Base-by-base conservation (phyloP, 768 basidiomycete species). In the Ephemerocybe angulata region DNA sequence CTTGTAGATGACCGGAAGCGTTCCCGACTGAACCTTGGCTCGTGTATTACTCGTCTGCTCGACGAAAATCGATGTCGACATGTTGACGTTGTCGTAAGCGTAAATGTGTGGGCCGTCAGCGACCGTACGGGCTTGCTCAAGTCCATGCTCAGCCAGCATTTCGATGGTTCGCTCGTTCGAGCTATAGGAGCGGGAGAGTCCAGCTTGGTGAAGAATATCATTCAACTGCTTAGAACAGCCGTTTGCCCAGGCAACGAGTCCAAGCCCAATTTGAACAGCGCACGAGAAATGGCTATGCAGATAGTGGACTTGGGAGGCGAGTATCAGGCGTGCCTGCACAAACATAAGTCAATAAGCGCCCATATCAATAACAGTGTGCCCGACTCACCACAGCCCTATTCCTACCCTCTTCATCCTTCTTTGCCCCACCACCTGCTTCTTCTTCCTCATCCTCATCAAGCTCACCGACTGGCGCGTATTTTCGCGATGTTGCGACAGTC, bases 11-110 rank as follows among this genome's bases (percentile, higher is more conserved):
- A 58, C 37, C 8, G 31, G 37, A 27, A 58, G 44, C 3, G 46
- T 58, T 15, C 57, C 53, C 4, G 52, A 54, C 33, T 54, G 52
- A 29, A 58, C 57, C 38, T 58, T 58, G n/a, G 51, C 42, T 10
- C 42, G 15, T 4, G 31, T 25, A 15, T 40, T 8, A 2, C 27
- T 29, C 1, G 52, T 38, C 22, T 60, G 59, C 40, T 60, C 59
- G 11, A 54, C 52, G 33, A 50, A 54, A 15, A 54, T 57, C 12
- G 59, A 60, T 2, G 44, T 49, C 12, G 50, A 47, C 8, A 56
- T 35, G 31, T 60, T 47, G 30, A 60, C 21, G 28, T 60, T 60
- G 33, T 60, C 52, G 33, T 53, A 57, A 19, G 28, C 30, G 29
- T 22, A 46, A 17, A 35, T 37, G 31, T 58, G 57, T 11, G 47